Evolutionary conservation across 495 filamentous ascomycete species (phyloP), one percentile per base, ranked within the genome.

Genomic region (Penicillium cosmopolitanum): DNA sequence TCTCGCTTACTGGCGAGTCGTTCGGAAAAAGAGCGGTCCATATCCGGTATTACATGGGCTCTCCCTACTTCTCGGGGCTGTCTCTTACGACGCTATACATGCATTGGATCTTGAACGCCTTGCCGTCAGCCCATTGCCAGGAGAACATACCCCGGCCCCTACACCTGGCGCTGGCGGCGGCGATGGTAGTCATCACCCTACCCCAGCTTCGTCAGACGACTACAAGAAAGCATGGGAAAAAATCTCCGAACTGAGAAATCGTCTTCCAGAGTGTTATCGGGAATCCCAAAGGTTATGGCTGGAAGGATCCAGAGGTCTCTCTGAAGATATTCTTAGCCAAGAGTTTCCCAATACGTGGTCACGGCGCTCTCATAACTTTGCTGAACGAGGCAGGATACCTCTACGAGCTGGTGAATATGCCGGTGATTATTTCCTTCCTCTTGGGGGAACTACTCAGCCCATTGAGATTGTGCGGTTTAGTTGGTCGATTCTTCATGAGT

Each of bases 271-370:
- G 35, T 73, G 55, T 60, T 72, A 73, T 50, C 76, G 69, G 47
- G 73, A 78, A 57, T 75, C 79, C 16, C 73, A 76, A 46, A 71
- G 58, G 31, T 60, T 80, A 16, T 84, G 81, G 81, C 59, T 71
- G 25, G 76, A 77, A 51, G 80, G 78, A n/a, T 69, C 67, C 13
- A 71, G 73, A 12, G 65, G 68, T 5, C 71, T 84, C 15, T 72
- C 73, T n/a, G 74, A 80, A 42, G 77, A 79, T 47, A 61, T 77
- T 15, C 67, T 84, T 16, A 53, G 62, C 19, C 62, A 66, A 25
- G 73, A 78, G 38, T 84, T 81, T 50, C 81, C 80, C 6, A 57
- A 53, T 9, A 82, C 78, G 13, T 84, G 81, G 81, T 72, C 74
- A 23, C 70, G 64, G 11, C 70, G 74, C 18, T 74, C 75, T 3